A percentile compares a stretch with the other conserved stretches of the same genome.
Conservation (phyloP, 2,329 filamentous ascomycete genomes). For the Ascochyta viciae-villosae region DNA sequence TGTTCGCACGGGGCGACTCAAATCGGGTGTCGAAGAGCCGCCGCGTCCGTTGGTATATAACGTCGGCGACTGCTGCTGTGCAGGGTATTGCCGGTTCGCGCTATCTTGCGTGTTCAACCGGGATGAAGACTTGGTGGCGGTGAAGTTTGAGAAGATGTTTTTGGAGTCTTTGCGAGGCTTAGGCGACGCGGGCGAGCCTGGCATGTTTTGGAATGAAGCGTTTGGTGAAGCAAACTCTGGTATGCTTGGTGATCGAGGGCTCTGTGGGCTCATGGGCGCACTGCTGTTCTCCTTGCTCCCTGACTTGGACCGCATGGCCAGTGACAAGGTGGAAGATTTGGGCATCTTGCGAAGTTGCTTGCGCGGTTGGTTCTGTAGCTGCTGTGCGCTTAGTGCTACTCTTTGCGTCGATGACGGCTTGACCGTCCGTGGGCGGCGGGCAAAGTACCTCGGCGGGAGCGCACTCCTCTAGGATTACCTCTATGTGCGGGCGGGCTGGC, state of each 20-base stretch:
- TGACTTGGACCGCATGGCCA: constrained; percentile 44
- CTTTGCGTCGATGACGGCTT: constrained; percentile 6
- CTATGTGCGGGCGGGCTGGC: constrained; percentile 23
- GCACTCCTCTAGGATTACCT: constrained; percentile 18
- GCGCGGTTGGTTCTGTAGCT: constrained; percentile 33
- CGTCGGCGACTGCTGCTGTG: constrained; percentile 40
- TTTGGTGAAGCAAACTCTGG: constrained; percentile 41
- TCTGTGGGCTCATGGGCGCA: constrained; percentile 44
- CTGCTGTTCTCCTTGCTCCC: constrained; percentile 35
- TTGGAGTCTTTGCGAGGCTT: constrained; percentile 49
- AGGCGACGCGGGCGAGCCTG: constrained; percentile 44
- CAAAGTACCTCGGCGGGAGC: constrained; percentile 37
- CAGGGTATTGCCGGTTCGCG: constrained; percentile 42
- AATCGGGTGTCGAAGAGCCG: constrained; percentile 57
- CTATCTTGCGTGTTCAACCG: constrained; percentile 49
- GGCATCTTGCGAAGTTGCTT: constrained; percentile 49
- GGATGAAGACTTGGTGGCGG: constrained; percentile 56
- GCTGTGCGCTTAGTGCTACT: constrained; percentile 31
- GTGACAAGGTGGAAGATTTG: constrained; percentile 47
- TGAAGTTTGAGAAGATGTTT: constrained; percentile 57
- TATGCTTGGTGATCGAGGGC: constrained; percentile 41
- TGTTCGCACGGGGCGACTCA: constrained; percentile 50
- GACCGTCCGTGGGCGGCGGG: constrained; percentile 15
- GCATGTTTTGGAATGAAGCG: constrained; percentile 39
- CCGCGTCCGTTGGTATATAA: constrained; percentile 52